Base-by-base conservation (phyloP, 2,329 filamentous ascomycete species). In the Colletotrichum brevisporum region DNA sequence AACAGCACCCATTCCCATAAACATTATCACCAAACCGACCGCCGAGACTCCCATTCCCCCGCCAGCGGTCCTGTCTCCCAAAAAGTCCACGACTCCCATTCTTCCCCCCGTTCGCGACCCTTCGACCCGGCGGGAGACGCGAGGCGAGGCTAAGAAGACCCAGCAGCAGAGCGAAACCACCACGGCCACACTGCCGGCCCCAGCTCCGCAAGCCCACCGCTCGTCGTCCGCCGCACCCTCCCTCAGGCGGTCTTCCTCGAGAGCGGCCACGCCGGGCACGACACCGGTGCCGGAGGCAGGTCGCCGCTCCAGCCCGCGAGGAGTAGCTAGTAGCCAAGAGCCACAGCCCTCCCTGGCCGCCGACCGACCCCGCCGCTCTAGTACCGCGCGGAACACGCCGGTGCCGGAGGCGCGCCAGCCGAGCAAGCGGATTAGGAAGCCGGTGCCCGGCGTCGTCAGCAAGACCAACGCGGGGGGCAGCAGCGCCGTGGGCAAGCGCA, bases 401-500 rank as follows among this genome's bases (percentile, higher is more conserved):
- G 86, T 81, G 9, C 86, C 87, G 9, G 86, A 88, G 71, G 67
- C 73, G 53, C 76, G 76, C 27, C 78, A 75, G 53, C 73, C n/a
- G 66, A 84, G 81, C 73, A 88, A 90, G 75, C 88, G 92, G 58
- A 83, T 86, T 61, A 94, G 91, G 81, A 84, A 90, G 66, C 92
- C 92, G 53, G 92, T 91, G 36, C 92, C 92, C 12, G 92, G 92
- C 66, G 85, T 92, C 72, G 88, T 94, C 74, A 92, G 85, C 77
- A 85, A 85, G 72, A 89, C 86, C 43, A 88, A 84, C 78, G 86
- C 86, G 73, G 88, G 88, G 75, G 86, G 88, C 75, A 89, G 84
- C 76, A 89, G 87, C 75, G 92, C 91, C 69, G 90, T 94, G 66
- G 91, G 91, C 67, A 91, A 89, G 81, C 87, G 92, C 54, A 92